Base-by-base conservation (phyloP, 2,329 filamentous ascomycete species). In the Calonectria naviculata region DNA sequence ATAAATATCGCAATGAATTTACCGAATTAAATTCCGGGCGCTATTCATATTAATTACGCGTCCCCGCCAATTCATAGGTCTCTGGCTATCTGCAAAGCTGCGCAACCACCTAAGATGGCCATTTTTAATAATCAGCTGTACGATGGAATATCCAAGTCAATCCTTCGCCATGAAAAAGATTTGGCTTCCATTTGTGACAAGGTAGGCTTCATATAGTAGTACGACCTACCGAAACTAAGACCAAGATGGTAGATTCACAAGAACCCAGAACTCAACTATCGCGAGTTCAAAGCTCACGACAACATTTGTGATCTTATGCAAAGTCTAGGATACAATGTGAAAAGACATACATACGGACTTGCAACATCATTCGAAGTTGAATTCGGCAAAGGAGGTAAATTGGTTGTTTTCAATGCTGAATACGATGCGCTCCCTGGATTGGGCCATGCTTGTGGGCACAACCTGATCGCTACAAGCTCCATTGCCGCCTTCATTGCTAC, bases 381-480 rank as follows among this genome's bases (percentile, higher is more conserved):
- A 0, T 85, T 79, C 60, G 82, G 84, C 29, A 82, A 78, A 60
- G 81, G 81, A 1, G 83, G 83, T 0, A 81, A 81, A 13, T 76
- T 82, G 1, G 80, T 86, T 5, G 83, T 83, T 3, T 86, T 86
- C 73, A 85, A 85, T 64, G 83, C 65, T 66, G 78, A 80, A 61
- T 62, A 75, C 86, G 86, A 89, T 74, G 86, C 87, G 4, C 81
- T 89, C 4, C 85, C 87, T 1, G 84, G 82, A 1, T 83, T 89
- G 15, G 87, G 87, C 38, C 87, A 89, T 73, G 87, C 87, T 10
- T 89, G 88, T 67, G 88, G 88, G 15, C 88, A 89, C 78, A 89
- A 89, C 71, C 81, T 89, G 41, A 89, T 89, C 62, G 87, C 87
- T 8, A 85, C 83, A 0, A 83, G 85, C 5, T 88, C 87, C 0